Evolutionary conservation across 192 early-diverging fungal species (phyloP), one percentile per base, ranked within the genome.

Genomic region (Coemansia sp.): DNA sequence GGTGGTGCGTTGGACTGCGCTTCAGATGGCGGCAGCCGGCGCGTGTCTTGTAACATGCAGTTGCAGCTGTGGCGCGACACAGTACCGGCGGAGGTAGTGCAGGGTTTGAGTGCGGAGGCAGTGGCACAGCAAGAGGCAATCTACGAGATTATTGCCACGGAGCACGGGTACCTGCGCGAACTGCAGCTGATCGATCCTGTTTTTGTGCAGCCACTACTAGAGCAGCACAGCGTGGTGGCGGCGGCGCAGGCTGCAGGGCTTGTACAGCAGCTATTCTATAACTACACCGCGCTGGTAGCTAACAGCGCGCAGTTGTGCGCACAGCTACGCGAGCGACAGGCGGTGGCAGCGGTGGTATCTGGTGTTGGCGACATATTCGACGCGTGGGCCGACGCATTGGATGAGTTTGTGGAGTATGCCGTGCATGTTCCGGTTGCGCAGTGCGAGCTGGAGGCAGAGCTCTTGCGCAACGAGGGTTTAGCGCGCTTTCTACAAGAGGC

Each of bases 121-220:
- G 39, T 78, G n/a, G 76, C 67, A 1, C 71, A 53, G 55, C 96
- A 98, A 64, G 94, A 98, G 73, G 85, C 87, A 22, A 31, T 27
- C 19, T 25, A 64, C 0, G 72, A 75, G 53, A 54, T 68, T 5
- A 53, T 83, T 23, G 80, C 72, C 51, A 96, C 91, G 0, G 93
- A 98, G 74, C 85, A 86, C 20, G 89, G 93, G 59, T 98, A 94
- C 85, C 87, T 95, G 27, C 85, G 83, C 52, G 95, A 98, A 55
- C 75, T 98, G 60, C 88, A 89, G 63, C 85, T 92, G 51, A 85
- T 97, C 4, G 83, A 91, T 67, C 78, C 84, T 52, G 90, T 92
- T 61, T 93, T 86, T 85, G 88, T 87, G 23, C 63, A 68, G 55
- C 87, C 87, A 6, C 77, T 91, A 50, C 64, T 78, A 22, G 61